A percentile compares a stretch with the other conserved stretches of the same genome.
phyloP scores from a whole-genome alignment of 225 moss, liverwort and hornwort genomes.

The Pseudoscleropodium purum region DNA sequence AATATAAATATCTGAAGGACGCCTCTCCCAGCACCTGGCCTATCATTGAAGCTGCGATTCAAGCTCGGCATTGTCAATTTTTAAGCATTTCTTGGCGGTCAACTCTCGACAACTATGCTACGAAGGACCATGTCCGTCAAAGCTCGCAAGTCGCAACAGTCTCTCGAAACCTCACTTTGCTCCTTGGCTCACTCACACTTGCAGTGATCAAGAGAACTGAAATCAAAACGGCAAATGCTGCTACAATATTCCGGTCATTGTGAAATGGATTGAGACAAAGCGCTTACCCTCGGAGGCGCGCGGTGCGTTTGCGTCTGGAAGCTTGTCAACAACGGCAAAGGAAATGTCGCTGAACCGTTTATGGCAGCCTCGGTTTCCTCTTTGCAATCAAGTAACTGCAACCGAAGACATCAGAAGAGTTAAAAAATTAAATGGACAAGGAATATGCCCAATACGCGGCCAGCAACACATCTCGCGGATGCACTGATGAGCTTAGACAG shows the following conservation, averaged over 20 bases:
- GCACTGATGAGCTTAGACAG: neutral
- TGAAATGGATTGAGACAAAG: neutral
- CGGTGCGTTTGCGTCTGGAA: neutral
- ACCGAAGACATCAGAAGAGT: neutral
- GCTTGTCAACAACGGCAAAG: slow-evolving; percentile 2
- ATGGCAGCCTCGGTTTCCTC: neutral
- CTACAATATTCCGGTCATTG: neutral
- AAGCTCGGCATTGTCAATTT: neutral
- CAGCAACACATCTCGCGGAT: neutral
- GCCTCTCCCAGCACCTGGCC: neutral
- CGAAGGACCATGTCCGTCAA: neutral
- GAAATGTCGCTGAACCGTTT: neutral
- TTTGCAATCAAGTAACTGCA: slow-evolving; percentile 9
- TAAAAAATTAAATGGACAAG: neutral
- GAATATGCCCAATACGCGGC: neutral
- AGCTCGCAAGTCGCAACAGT: neutral
- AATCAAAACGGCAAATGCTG: neutral
- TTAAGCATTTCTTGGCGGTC: neutral
- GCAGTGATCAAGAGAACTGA: neutral
- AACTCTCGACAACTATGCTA: neutral
- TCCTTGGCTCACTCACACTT: neutral
- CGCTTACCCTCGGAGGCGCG: slow-evolving; percentile 28
- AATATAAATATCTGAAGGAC: neutral
- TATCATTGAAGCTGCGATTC: neutral
- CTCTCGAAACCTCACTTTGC: neutral